phyloP scores from a whole-genome alignment of 2,329 filamentous ascomycete species.

The Beauveria bassiana region DNA sequence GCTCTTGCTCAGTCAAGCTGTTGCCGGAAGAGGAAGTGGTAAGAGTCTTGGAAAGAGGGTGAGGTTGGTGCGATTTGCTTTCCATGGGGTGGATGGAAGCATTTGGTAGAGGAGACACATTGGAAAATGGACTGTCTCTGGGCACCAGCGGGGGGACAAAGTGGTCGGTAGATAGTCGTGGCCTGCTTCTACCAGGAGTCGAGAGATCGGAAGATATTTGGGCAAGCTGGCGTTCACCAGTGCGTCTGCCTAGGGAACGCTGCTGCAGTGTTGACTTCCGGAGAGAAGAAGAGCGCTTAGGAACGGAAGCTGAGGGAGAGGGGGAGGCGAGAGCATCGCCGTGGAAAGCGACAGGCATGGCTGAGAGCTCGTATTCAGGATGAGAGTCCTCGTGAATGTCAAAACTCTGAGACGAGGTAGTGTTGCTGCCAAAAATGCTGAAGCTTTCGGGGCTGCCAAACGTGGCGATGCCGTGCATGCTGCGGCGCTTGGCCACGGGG shows the following conservation, averaged over 20 bases:
- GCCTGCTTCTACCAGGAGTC: constrained; percentile 53
- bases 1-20: constrained; percentile 62
- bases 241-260: constrained; percentile 57
- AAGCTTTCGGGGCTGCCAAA: constrained; percentile 51
- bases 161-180: constrained; percentile 73
- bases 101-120: constrained; percentile 42
- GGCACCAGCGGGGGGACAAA: constrained; percentile 56
- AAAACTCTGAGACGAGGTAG: constrained; percentile 36
- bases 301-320: constrained; percentile 45
- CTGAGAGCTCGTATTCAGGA: constrained; percentile 46
- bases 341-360: constrained; percentile 20
- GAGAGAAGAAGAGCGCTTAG: constrained; percentile 67
- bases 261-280: constrained; percentile 85
- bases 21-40: constrained; percentile 82
- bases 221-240: constrained; percentile 48
- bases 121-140: constrained; percentile 58
- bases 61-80: constrained; percentile 48
- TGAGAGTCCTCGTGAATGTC: constrained; percentile 43
- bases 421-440: constrained; percentile 65
- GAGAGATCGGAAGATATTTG: constrained; percentile 45
- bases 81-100: constrained; percentile 46
- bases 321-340: constrained; percentile 37
- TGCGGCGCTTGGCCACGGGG: constrained; percentile 85
- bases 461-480: constrained; percentile 67
- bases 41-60: constrained; percentile 79